Percentiles rank a stretch among this genome's conserved stretches.
Conservation (phyloP, 2,329 filamentous ascomycete genomes). For the Trichoderma sp. region DNA sequence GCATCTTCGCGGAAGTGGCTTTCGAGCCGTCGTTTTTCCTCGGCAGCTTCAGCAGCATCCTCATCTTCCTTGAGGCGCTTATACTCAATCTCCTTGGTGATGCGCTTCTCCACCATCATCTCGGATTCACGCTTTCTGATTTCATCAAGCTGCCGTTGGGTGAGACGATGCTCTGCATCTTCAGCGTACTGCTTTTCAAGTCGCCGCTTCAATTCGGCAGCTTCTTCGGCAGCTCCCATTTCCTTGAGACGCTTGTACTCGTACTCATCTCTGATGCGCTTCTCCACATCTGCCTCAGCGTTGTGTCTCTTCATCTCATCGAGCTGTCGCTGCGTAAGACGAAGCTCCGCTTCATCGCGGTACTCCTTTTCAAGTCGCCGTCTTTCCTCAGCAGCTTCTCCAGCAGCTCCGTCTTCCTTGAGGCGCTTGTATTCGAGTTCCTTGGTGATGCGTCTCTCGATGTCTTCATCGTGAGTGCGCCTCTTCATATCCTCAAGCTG, state of each 20-base stretch:
- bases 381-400: conserved; percentile 31
- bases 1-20: neutral
- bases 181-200: conserved; percentile 42
- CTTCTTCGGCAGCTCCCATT: neutral
- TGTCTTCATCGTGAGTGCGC: conserved; percentile 46
- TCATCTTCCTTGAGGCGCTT: neutral
- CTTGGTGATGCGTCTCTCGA: conserved; percentile 50
- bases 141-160: conserved; percentile 48
- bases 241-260: neutral
- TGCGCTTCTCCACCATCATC: conserved; percentile 47
- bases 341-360: conserved; percentile 21
- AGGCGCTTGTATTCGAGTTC: conserved; percentile 50
- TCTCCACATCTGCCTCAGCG: neutral
- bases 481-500: conserved; percentile 48
- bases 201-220: conserved; percentile 24
- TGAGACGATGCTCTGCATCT: conserved; percentile 49
- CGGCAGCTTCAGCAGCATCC: neutral
- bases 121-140: conserved; percentile 48
- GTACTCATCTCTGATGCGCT: neutral
- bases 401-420: conserved; percentile 36
- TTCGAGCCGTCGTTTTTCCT: neutral
- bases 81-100: conserved; percentile 51
- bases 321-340: neutral
- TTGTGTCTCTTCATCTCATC: neutral
- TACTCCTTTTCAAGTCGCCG: conserved; percentile 3